Conservation (phyloP, 2,329 filamentous ascomycete genomes). For the Colletotrichum echinochloae region DNA sequence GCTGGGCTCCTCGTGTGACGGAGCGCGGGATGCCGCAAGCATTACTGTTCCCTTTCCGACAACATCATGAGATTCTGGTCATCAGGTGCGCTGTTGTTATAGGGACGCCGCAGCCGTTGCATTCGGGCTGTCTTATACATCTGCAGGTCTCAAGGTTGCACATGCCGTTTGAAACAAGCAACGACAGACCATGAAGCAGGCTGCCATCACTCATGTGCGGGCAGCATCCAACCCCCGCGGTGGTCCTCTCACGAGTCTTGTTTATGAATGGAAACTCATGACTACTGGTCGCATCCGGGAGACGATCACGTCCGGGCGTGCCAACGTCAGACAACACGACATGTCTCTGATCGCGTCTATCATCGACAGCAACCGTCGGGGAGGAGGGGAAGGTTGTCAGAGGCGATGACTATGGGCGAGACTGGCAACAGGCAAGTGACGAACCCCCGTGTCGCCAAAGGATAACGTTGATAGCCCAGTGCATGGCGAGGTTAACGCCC, state of each 20-base stretch:
- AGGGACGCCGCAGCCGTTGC: conserved; percentile 1
- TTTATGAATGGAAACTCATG: conserved; percentile 24
- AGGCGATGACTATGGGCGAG: conserved; percentile 6
- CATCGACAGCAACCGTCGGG: neutral
- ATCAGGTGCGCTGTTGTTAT: conserved; percentile 13
- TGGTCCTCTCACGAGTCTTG: conserved; percentile 16
- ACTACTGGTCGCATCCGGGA: conserved; percentile 8
- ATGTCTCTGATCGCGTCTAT: neutral
- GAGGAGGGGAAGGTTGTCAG: conserved; percentile 4
- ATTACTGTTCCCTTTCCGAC: neutral
- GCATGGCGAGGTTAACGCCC: too few species aligned
- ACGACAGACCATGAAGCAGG: conserved; percentile 18
- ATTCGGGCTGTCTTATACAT: neutral
- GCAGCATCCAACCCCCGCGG: conserved; percentile 8
- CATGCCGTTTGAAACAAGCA: conserved; percentile 23
- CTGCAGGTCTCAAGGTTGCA: conserved; percentile 13
- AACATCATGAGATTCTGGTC: conserved; percentile 27
- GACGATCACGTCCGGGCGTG: neutral
- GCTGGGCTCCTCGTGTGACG: conserved; percentile 20
- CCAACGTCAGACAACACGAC: neutral
- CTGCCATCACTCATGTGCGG: neutral
- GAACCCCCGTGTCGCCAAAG: conserved; percentile 4
- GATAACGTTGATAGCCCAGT: neutral
- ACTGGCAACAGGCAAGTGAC: conserved; percentile 9
- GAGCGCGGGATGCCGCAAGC: conserved; percentile 9